A percentile compares a stretch with the other conserved stretches of the same genome.
These are phyloP conservation scores for Stevia rebaudiana DNA, from an alignment of 140 eudicot species.

Conservation along the genomic window DNA sequence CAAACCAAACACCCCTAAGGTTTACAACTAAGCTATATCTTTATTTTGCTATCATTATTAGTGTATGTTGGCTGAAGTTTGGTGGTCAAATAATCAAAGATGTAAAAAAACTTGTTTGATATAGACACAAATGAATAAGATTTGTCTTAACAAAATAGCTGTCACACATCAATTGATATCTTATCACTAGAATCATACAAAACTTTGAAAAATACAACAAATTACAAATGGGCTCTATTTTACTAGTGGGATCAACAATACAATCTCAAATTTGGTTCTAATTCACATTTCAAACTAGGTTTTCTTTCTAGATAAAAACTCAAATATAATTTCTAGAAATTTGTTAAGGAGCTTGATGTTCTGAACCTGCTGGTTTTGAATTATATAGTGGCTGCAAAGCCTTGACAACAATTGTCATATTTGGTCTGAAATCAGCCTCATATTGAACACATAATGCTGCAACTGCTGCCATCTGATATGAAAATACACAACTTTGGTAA, in stretches of 20 bases:
- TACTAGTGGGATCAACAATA: conserved; percentile 13
- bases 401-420: conserved; percentile 71
- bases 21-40: too few relatives aligned
- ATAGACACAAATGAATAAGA: not conserved
- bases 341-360: conserved; percentile 25
- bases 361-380: conserved; percentile 52
- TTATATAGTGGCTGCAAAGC: conserved; percentile 61
- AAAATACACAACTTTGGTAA: conserved; percentile 6
- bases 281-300: conserved; percentile 17
- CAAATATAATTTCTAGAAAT: conserved; percentile 14
- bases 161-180: conserved; percentile 4
- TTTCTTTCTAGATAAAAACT: conserved; percentile 23
- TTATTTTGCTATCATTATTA: too few relatives aligned
- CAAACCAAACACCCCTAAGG: too few relatives aligned
- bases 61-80: too few relatives aligned
- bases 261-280: not conserved
- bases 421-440: conserved; percentile 73
- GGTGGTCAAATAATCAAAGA: too few relatives aligned
- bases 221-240: conserved; percentile 4
- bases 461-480: conserved; percentile 67
- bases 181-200: conserved; percentile 17
- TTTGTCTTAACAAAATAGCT: not conserved
- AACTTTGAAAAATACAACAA: conserved; percentile 21
- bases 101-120: too few relatives aligned
- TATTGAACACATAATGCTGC: conserved; percentile 75